These are phyloP conservation scores for Fusarium cyanostomum DNA, from an alignment of 2,329 filamentous ascomycete genomes.

Conservation along the genomic window DNA sequence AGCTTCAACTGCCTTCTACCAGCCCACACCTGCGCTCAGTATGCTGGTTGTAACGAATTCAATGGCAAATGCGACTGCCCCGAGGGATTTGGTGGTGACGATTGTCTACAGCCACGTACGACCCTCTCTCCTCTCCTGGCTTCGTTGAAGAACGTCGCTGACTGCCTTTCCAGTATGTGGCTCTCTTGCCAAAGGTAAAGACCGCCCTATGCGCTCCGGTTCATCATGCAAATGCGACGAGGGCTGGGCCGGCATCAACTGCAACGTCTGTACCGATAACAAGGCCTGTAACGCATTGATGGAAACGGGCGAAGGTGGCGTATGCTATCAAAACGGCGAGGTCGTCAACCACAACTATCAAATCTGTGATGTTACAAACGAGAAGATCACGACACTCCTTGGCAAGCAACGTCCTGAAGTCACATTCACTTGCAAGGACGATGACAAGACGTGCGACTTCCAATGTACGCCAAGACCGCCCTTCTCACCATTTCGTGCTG, in stretches of 20 bases:
- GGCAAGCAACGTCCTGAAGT: constrained; percentile 89
- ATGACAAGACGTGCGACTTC: constrained; percentile 84
- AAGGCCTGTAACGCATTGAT: constrained; percentile 88
- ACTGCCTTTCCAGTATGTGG: constrained; percentile 73
- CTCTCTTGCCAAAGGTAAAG: constrained; percentile 80
- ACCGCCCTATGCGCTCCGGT: constrained; percentile 78
- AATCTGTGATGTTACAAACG: constrained; percentile 97
- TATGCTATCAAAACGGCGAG: constrained; percentile 92
- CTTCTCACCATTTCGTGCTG: neutral
- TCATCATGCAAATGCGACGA: constrained; percentile 85
- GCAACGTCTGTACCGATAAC: constrained; percentile 90
- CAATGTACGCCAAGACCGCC: constrained; percentile 73
- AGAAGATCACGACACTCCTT: constrained; percentile 88
- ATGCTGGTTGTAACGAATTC: constrained; percentile 84
- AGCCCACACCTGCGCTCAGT: constrained; percentile 91
- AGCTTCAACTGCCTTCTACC: constrained; percentile 99
- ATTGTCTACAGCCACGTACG: constrained; percentile 84
- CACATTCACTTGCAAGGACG: constrained; percentile 88
- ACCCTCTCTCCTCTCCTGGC: neutral
- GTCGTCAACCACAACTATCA: constrained; percentile 96
- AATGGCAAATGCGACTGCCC: constrained; percentile 95
- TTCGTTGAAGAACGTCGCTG: constrained; percentile 2
- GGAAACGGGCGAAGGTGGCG: constrained; percentile 80
- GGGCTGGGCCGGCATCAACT: constrained; percentile 97
- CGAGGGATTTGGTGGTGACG: constrained; percentile 90